Evolutionary conservation across 257 asterid genomes (phyloP).

Genomic region (Paulownia fortunei): DNA sequence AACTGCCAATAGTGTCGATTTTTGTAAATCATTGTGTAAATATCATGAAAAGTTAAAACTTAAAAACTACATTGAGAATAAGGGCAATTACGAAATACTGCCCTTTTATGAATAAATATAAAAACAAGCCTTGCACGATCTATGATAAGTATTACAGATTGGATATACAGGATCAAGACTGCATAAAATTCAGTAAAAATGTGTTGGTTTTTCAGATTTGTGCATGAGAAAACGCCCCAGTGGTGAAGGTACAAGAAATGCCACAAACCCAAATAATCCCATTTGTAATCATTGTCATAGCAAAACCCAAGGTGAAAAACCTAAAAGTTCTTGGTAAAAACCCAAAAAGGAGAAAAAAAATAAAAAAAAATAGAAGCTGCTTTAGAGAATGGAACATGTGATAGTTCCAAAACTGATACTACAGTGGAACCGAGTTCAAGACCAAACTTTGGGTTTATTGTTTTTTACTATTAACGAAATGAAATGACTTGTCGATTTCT

Average conservation of each 20-base stretch:
- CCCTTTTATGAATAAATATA: no score
- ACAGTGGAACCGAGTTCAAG: background rate
- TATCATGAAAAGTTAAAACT: background rate
- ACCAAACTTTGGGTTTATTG: background rate
- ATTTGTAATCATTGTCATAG: background rate
- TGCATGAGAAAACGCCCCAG: background rate
- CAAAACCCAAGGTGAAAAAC: no score
- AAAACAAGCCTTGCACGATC: conserved; percentile 27
- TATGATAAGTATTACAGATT: background rate
- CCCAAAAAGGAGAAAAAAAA: no score
- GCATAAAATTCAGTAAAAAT: conserved; percentile 14
- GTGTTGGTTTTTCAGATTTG: conserved; percentile 8
- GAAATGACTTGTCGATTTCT: background rate
- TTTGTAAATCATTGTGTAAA: background rate
- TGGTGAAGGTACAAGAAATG: background rate
- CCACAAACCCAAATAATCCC: background rate
- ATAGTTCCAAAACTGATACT: background rate
- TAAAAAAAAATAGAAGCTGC: no score
- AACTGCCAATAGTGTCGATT: conserved; percentile 1
- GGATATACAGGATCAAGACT: background rate
- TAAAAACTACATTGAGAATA: background rate
- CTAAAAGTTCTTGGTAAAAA: background rate
- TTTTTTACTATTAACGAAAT: background rate
- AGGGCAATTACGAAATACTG: no score
- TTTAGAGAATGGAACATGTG: no score